Conservation (phyloP, 2,329 filamentous ascomycete genomes). For the Calonectria pteridis region DNA sequence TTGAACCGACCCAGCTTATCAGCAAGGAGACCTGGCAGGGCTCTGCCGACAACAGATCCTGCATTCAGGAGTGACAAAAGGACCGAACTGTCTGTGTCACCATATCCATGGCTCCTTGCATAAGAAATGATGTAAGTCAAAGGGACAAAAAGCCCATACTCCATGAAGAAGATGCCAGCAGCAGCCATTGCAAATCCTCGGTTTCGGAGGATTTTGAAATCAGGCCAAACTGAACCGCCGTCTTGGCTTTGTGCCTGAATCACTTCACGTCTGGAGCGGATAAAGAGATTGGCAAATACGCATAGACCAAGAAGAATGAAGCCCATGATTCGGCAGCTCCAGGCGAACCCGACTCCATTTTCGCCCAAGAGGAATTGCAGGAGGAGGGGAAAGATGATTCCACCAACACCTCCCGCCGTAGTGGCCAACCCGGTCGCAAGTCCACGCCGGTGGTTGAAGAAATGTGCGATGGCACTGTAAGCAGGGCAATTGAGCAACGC, state of each 20-base stretch:
- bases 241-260: neutral
- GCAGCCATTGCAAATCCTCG: slow-evolving; percentile 71
- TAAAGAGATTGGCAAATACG: slow-evolving; percentile 60
- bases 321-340: slow-evolving; percentile 63
- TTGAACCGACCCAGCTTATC: slow-evolving; percentile 87
- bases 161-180: slow-evolving; percentile 75
- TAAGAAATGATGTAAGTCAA: slow-evolving; percentile 83
- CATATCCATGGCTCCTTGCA: slow-evolving; percentile 59
- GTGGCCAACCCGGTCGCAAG: slow-evolving; percentile 86
- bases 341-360: slow-evolving; percentile 61
- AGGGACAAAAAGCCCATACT: slow-evolving; percentile 79
- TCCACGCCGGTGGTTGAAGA: slow-evolving; percentile 79
- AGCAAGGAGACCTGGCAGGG: slow-evolving; percentile 79
- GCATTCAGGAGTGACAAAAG: slow-evolving; percentile 86
- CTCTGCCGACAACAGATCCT: slow-evolving; percentile 81
- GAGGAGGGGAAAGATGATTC: slow-evolving; percentile 71
- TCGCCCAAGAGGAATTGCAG: slow-evolving; percentile 59
- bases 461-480: slow-evolving; percentile 81
- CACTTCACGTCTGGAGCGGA: slow-evolving; percentile 67
- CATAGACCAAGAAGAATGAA: slow-evolving; percentile 63
- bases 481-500: slow-evolving; percentile 84
- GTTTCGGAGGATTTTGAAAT: slow-evolving; percentile 72
- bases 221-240: slow-evolving; percentile 62
- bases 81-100: slow-evolving; percentile 65
- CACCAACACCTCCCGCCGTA: slow-evolving; percentile 77